Evolutionary conservation across 2,329 filamentous ascomycete species (phyloP), one percentile per base, ranked within the genome.

Genomic region (Xylariales sp.): DNA sequence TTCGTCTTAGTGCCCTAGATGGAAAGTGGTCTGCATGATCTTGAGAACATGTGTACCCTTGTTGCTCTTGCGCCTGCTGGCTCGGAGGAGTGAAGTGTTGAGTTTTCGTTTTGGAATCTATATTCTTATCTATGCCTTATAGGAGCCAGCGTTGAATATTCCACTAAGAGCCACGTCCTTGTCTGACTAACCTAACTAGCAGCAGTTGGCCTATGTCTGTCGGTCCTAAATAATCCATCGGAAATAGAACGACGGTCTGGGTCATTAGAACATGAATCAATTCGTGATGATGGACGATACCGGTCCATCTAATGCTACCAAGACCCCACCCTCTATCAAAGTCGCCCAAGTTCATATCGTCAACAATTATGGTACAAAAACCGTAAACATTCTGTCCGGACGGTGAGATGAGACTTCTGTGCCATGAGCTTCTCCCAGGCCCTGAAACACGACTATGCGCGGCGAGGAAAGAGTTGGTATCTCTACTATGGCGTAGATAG

Each of bases 221-320:
- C 23, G 23, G 23, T 23, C 23, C 23, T 23, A 12, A 14, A 9
- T 2, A 43, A 5, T 43, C 7, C 28, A 43, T n/a, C 5, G n/a
- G 23, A 52, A 39, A 49, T 14, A 28, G 14, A 49, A 18, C 8
- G 28, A 48, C 1, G 12, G 18, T 16, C 10, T 34, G 36, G 30
- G 30, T 61, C 56, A 62, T 70, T 62, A 69, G 32, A 64, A 59
- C 23, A 61, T 57, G 36, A 56, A 56, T 69, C 61, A 69, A 72
- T 72, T 72, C 69, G 61, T 71, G 57, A 69, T 53, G 45, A 60
- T 69, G 71, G 67, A 69, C 69, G 39, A 71, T 64, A 46, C 70
- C 71, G 64, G 68, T 68, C 70, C 69, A 71, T 67, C 23, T 62
- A 73, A 73, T 75, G 73, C 71, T 71, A 69, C 67, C 69, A 50